These are phyloP conservation scores for Fusarium sarcochroum DNA, from an alignment of 2,329 filamentous ascomycete genomes.

Conservation along the genomic window DNA sequence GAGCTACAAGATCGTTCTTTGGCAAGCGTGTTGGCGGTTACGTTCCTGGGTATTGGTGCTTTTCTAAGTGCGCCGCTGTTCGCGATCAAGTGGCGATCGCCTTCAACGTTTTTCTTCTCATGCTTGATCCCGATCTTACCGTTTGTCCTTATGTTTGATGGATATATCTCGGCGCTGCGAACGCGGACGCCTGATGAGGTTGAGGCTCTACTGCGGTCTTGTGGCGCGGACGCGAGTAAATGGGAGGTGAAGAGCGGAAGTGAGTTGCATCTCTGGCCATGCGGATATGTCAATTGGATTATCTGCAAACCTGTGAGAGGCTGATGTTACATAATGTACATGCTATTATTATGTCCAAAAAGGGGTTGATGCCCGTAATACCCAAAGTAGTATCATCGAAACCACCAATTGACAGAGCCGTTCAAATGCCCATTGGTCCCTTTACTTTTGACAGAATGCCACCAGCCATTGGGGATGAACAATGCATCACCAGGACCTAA, in stretches of 20 bases:
- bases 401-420: constrained; percentile 63
- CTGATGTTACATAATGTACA: constrained; percentile 12
- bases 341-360: constrained; percentile 5
- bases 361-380: constrained; percentile 6
- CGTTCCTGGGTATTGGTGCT: constrained; percentile 66
- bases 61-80: constrained; percentile 67
- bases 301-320: constrained; percentile 58
- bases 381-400: constrained; percentile 50
- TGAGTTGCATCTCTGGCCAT: constrained; percentile 64
- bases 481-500: constrained; percentile 67
- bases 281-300: constrained; percentile 66
- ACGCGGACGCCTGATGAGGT: constrained; percentile 78
- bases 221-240: constrained; percentile 58
- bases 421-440: constrained; percentile 55
- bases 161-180: constrained; percentile 75
- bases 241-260: constrained; percentile 66
- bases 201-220: constrained; percentile 68
- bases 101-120: constrained; percentile 73
- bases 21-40: constrained; percentile 66
- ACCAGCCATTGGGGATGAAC: constrained; percentile 62
- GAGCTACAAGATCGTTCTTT: constrained; percentile 79
- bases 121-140: constrained; percentile 77
- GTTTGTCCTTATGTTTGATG: constrained; percentile 77
- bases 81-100: constrained; percentile 66
- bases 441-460: constrained; percentile 61